phyloP scores from a whole-genome alignment of 139 green algal genomes.

The Chloropicon primus region DNA sequence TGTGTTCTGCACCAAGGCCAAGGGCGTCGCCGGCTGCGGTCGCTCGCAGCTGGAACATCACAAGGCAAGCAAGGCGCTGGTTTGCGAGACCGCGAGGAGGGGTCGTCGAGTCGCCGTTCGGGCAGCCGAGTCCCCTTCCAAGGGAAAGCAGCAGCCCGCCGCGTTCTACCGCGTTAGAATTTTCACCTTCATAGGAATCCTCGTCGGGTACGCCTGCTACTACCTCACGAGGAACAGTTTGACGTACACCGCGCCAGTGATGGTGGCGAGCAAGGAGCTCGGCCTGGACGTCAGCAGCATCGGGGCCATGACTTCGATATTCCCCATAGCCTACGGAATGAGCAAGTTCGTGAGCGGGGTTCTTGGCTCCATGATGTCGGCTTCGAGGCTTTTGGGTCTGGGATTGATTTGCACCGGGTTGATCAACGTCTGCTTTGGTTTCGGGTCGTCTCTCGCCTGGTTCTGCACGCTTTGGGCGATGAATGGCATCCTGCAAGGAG shows the following conservation, averaged over 20 bases:
- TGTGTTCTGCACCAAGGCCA: no score
- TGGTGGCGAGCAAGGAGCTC: conserved; percentile 69
- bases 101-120: no score
- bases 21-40: no score
- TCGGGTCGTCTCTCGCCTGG: conserved; percentile 56
- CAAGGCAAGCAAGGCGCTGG: no score
- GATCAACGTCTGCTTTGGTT: conserved; percentile 83
- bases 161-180: conserved; percentile 48
- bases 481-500: conserved; percentile 47
- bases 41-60: no score
- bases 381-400: conserved; percentile 64
- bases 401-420: conserved; percentile 72
- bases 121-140: no score
- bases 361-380: conserved; percentile 63
- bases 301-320: conserved; percentile 82
- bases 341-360: conserved; percentile 86
- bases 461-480: conserved; percentile 37
- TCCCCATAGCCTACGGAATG: conserved; percentile 77
- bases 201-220: conserved; percentile 73
- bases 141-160: conserved; percentile 31
- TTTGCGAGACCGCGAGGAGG: no score
- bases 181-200: conserved; percentile 62
- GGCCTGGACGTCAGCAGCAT: conserved; percentile 76
- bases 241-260: conserved; percentile 81
- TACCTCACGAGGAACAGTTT: conserved; percentile 88